Evolutionary conservation across 805 yeast genomes (phyloP).

Genomic region (Naumovozyma castellii): DNA sequence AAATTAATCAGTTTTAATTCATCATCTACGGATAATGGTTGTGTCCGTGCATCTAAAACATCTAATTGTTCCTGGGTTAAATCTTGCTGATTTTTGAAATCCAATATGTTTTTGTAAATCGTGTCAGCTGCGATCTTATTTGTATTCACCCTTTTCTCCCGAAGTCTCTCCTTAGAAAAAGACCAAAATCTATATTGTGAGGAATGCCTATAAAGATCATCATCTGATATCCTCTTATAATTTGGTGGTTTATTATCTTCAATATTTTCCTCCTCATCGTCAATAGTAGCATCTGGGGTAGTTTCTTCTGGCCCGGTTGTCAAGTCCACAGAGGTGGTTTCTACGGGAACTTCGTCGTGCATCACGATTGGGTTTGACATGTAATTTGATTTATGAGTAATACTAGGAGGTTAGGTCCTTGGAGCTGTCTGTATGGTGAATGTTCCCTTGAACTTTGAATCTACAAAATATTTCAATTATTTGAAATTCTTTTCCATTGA

Average conservation of each 20-base stretch:
- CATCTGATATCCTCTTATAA: conserved; percentile 47
- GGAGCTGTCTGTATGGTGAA: no score
- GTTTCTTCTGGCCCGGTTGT: background rate
- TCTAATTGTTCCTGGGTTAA: conserved; percentile 28
- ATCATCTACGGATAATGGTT: conserved; percentile 54
- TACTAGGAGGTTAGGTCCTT: no score
- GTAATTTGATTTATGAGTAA: no score
- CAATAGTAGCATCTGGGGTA: background rate
- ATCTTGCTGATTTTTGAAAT: conserved; percentile 18
- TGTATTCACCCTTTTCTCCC: conserved; percentile 37
- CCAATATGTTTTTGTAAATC: conserved; percentile 29
- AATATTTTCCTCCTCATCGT: background rate
- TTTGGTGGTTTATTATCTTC: conserved; percentile 10
- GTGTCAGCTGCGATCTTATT: conserved; percentile 44
- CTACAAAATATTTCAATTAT: no score
- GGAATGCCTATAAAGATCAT: conserved; percentile 81
- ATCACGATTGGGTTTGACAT: background rate
- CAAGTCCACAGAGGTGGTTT: background rate
- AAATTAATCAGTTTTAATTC: conserved; percentile 59
- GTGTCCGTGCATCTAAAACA: conserved; percentile 23
- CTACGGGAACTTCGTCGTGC: background rate
- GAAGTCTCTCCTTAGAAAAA: conserved; percentile 51
- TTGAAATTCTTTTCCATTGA: no score
- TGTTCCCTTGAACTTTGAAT: no score
- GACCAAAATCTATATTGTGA: conserved; percentile 86